Evolutionary conservation across 2,329 filamentous ascomycete species (phyloP).

Genomic region (Colletotrichum cordylinicola): DNA sequence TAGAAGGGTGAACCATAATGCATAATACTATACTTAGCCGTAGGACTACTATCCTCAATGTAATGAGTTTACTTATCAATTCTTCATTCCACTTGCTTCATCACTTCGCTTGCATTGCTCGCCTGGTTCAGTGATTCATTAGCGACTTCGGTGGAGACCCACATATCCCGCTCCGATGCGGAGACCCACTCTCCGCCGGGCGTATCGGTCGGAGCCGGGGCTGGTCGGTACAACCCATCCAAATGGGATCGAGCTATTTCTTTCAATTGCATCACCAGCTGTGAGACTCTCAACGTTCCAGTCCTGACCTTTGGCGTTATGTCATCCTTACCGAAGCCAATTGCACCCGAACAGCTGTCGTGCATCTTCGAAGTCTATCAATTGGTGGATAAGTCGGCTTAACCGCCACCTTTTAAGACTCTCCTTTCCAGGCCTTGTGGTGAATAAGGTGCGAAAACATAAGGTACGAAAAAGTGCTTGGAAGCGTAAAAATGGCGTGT

Average conservation of each 20-base stretch:
- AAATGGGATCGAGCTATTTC: not conserved
- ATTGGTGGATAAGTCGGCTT: not conserved
- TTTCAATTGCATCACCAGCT: not conserved
- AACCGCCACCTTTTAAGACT: not conserved
- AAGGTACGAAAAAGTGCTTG: not conserved
- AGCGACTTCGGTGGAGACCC: not conserved
- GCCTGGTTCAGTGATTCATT: not conserved
- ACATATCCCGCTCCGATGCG: too few species aligned
- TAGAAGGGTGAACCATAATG: not conserved
- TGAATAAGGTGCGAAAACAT: not conserved
- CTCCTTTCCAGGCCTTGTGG: not conserved
- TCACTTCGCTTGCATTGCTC: not conserved
- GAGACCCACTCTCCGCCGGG: not conserved
- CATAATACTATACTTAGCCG: not conserved
- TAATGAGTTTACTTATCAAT: not conserved
- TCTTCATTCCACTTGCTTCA: not conserved
- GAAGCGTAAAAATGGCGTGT: not conserved
- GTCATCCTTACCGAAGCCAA: not conserved
- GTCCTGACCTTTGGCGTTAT: not conserved
- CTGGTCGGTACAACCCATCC: accelerated
- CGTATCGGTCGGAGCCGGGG: not conserved
- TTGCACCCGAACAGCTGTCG: not conserved
- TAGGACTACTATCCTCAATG: not conserved
- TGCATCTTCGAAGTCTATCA: not conserved
- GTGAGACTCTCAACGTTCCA: not conserved